A percentile compares a stretch with the other conserved stretches of the same genome.
phyloP scores from a whole-genome alignment of 768 basidiomycete genomes.

The Agrocybe pediades region DNA sequence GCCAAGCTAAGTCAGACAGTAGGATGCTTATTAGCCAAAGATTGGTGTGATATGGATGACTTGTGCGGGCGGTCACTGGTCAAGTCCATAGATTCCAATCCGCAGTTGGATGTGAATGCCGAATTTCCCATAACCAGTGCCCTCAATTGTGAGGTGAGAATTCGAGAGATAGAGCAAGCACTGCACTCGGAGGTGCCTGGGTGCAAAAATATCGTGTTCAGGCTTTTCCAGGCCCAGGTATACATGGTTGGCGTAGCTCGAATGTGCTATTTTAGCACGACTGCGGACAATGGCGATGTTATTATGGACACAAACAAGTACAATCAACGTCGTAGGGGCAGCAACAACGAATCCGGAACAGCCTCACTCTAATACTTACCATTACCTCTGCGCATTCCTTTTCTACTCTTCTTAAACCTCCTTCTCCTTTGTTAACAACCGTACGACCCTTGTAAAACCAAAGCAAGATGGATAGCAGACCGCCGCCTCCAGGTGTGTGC shows the following conservation, averaged over 20 bases:
- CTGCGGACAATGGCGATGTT: not conserved
- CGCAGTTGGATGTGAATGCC: no score
- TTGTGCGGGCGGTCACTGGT: no score
- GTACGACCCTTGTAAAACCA: not conserved
- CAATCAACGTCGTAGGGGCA: not conserved
- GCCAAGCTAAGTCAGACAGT: no score
- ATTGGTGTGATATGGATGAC: no score
- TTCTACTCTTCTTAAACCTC: not conserved
- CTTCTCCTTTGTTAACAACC: not conserved
- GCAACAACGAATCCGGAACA: not conserved
- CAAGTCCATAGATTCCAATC: no score
- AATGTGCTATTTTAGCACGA: not conserved
- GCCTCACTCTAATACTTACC: conserved; percentile 1
- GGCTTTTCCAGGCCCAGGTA: no score
- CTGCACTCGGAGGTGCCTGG: not conserved
- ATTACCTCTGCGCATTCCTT: conserved; percentile 10
- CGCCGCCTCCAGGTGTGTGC: conserved; percentile 42
- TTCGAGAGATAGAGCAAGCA: no score
- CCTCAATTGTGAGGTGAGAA: no score
- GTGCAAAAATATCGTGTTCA: no score
- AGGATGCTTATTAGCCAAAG: no score
- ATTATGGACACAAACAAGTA: not conserved
- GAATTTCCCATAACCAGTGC: no score
- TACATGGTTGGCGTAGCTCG: not conserved
- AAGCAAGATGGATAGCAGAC: conserved; percentile 34